phyloP scores from a whole-genome alignment of 306 rosid genomes.

The Cucurbita ficifolia region DNA sequence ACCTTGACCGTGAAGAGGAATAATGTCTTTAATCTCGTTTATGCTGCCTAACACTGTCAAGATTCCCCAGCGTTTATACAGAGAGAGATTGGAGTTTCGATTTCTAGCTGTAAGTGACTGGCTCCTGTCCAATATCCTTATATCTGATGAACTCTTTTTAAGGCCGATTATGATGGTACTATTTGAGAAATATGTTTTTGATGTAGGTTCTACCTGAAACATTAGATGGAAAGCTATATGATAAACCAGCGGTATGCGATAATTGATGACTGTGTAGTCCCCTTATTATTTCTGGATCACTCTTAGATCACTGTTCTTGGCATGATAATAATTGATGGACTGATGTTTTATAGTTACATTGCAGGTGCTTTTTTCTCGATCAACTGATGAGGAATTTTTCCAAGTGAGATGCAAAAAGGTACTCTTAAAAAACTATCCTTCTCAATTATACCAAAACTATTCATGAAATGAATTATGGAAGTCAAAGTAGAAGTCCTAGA shows the following conservation, averaged over 20 bases:
- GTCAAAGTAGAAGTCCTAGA: background rate
- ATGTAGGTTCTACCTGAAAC: constrained; percentile 61
- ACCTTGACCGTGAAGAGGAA: background rate
- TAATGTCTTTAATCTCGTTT: background rate
- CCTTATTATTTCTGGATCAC: background rate
- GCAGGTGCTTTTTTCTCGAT: constrained; percentile 87
- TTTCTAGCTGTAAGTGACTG: constrained; percentile 57
- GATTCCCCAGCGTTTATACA: constrained; percentile 78
- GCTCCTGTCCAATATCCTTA: background rate
- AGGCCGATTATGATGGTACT: background rate
- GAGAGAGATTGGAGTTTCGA: constrained; percentile 87
- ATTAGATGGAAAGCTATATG: constrained; percentile 47
- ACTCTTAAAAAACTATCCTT: constrained; percentile 2
- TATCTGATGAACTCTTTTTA: background rate
- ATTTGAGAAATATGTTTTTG: constrained; percentile 4
- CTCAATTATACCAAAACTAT: background rate
- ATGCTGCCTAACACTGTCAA: constrained; percentile 14
- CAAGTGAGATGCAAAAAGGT: constrained; percentile 77
- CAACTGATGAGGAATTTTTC: constrained; percentile 76
- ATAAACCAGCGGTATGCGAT: constrained; percentile 45
- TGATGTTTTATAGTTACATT: background rate
- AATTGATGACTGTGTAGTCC: background rate
- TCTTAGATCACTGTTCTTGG: background rate
- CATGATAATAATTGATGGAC: background rate
- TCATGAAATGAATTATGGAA: background rate